Conservation (phyloP, 2,329 filamentous ascomycete genomes). For the Fusarium mexicanum region DNA sequence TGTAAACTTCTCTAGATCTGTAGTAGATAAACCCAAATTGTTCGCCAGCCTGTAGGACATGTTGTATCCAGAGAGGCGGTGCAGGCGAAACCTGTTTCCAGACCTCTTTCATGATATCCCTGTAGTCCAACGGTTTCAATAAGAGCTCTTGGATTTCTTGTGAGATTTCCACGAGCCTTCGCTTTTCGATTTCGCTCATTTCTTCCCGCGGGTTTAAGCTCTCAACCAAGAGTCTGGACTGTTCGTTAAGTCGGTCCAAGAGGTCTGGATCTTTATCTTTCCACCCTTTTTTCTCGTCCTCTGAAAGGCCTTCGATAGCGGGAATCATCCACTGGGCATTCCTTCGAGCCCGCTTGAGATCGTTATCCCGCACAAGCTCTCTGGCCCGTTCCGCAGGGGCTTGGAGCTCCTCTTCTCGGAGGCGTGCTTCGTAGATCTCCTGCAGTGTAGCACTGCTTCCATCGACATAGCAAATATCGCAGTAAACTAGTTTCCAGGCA, state of each 20-base stretch:
- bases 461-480: neutral
- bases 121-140: neutral
- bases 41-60: slow-evolving; percentile 2
- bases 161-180: neutral
- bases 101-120: neutral
- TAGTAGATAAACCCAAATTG: slow-evolving; percentile 33
- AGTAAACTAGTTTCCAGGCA: neutral
- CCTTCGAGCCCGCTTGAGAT: neutral
- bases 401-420: neutral
- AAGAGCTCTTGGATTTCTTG: neutral
- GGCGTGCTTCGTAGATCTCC: neutral
- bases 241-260: neutral
- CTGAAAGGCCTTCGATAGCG: neutral
- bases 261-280: neutral
- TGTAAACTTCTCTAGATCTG: neutral
- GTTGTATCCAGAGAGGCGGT: slow-evolving; percentile 24
- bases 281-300: neutral
- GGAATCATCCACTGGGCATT: neutral
- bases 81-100: slow-evolving; percentile 27
- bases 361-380: neutral
- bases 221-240: neutral
- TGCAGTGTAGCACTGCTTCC: neutral
- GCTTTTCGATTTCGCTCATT: neutral
- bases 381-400: neutral
- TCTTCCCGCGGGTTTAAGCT: rapidly evolving